phyloP scores from a whole-genome alignment of 345 rosid genomes.

The Salix caprea region DNA sequence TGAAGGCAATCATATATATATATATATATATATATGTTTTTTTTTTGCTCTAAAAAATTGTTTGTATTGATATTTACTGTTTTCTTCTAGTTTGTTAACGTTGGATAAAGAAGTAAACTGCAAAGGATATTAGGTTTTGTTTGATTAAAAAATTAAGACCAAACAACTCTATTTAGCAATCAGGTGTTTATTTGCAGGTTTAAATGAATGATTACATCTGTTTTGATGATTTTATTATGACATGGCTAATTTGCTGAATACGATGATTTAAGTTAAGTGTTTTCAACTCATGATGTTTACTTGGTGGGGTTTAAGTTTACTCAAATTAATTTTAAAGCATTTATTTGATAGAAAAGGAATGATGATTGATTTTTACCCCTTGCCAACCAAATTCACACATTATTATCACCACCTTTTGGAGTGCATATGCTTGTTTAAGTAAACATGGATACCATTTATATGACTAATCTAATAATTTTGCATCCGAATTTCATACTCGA shows the following conservation, averaged over 20 bases:
- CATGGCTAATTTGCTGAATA: background rate
- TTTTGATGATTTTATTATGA: background rate
- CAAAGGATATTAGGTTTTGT: background rate
- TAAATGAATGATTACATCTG: background rate
- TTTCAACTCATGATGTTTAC: background rate
- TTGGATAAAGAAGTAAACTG: background rate
- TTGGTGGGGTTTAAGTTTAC: background rate
- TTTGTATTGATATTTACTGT: background rate
- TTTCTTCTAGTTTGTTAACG: background rate
- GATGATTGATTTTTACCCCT: background rate
- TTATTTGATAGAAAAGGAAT: background rate
- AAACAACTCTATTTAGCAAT: too few relatives aligned
- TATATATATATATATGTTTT: background rate
- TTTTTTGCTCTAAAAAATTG: background rate
- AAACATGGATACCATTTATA: background rate
- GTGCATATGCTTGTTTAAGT: background rate
- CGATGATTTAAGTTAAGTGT: background rate
- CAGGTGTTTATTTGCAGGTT: background rate
- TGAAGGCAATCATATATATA: constrained; percentile 49
- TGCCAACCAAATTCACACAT: background rate
- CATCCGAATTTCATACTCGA: background rate
- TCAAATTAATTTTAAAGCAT: background rate
- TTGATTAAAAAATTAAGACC: background rate
- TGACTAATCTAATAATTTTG: background rate
- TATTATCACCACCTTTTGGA: too few relatives aligned